These are phyloP conservation scores for Effrenium voratum DNA, from an alignment of 73 alveolate genomes.

Conservation along the genomic window DNA sequence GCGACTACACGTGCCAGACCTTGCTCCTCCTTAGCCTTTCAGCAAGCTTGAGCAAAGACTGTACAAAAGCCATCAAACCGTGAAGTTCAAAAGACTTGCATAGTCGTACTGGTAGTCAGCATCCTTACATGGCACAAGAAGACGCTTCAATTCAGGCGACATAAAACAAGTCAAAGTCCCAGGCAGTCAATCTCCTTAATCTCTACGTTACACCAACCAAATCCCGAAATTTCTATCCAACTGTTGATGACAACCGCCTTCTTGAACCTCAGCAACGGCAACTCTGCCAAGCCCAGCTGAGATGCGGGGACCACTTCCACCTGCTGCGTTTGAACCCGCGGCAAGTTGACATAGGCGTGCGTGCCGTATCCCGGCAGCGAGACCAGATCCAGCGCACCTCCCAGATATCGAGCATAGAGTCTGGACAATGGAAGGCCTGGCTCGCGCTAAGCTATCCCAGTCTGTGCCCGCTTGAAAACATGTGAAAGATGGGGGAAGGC, in stretches of 20 bases:
- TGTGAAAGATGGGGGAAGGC: neutral
- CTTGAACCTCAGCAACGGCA: neutral
- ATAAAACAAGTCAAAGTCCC: no score
- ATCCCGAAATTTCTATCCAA: neutral
- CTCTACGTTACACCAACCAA: neutral
- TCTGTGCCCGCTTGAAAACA: neutral
- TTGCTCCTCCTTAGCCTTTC: no score
- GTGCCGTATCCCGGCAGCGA: conserved; percentile 94
- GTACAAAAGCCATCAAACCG: conserved; percentile 56
- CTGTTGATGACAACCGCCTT: neutral
- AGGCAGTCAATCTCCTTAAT: conserved; percentile 33
- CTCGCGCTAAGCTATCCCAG: neutral
- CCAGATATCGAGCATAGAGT: conserved; percentile 94
- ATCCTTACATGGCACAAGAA: conserved; percentile 1
- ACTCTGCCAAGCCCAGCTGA: neutral
- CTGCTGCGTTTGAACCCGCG: conserved; percentile 78
- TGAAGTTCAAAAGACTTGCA: conserved; percentile 68
- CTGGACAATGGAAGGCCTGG: conserved; percentile 94
- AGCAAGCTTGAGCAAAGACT: no score
- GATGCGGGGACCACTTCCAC: conserved; percentile 80
- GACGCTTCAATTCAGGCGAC: no score
- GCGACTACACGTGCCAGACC: no score
- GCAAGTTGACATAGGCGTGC: conserved; percentile 81
- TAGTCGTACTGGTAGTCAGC: conserved; percentile 64
- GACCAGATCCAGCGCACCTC: conserved; percentile 92